Conservation (phyloP, 2,329 filamentous ascomycete species). For the Huntiella omanensis region DNA sequence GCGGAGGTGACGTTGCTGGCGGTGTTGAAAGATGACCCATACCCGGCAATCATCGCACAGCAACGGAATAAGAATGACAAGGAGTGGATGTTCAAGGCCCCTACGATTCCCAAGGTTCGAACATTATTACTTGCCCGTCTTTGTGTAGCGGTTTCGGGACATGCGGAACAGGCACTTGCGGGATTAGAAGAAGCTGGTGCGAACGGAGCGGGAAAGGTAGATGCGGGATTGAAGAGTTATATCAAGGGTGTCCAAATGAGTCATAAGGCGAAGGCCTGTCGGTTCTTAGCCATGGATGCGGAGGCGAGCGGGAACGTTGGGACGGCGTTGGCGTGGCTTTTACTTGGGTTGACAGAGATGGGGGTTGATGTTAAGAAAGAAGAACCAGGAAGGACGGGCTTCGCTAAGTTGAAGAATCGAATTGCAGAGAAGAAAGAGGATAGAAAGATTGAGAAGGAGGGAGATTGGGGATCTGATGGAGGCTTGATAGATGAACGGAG, state of each 20-base stretch:
- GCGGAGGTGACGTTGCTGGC: slow-evolving; percentile 81
- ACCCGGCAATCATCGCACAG: slow-evolving; percentile 64
- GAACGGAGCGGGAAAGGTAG: slow-evolving; percentile 26
- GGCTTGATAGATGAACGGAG: slow-evolving; percentile 69
- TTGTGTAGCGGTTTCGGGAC: slow-evolving; percentile 73
- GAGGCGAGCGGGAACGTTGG: slow-evolving; percentile 68
- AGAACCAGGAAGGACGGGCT: slow-evolving; percentile 33
- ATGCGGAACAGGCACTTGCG: slow-evolving; percentile 54
- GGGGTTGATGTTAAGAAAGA: slow-evolving; percentile 33
- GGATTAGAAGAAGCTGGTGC: slow-evolving; percentile 24
- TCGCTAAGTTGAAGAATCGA: slow-evolving; percentile 51
- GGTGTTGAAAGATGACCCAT: slow-evolving; percentile 87
- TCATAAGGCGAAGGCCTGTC: slow-evolving; percentile 65
- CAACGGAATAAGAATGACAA: slow-evolving; percentile 64
- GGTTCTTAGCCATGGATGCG: slow-evolving; percentile 80
- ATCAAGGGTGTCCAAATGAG: slow-evolving; percentile 56
- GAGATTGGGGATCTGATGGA: slow-evolving; percentile 62
- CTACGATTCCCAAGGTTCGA: slow-evolving; percentile 72
- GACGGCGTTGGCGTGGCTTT: slow-evolving; percentile 70
- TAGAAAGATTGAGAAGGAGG: slow-evolving; percentile 53
- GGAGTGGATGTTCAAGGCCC: slow-evolving; percentile 93
- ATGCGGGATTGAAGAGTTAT: slow-evolving; percentile 51
- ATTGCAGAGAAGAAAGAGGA: slow-evolving; percentile 66
- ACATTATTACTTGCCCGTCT: slow-evolving; percentile 74
- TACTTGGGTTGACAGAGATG: slow-evolving; percentile 56